These are phyloP conservation scores for Scolecobasidium constrictum DNA, from an alignment of 2,329 filamentous ascomycete genomes.

Conservation along the genomic window DNA sequence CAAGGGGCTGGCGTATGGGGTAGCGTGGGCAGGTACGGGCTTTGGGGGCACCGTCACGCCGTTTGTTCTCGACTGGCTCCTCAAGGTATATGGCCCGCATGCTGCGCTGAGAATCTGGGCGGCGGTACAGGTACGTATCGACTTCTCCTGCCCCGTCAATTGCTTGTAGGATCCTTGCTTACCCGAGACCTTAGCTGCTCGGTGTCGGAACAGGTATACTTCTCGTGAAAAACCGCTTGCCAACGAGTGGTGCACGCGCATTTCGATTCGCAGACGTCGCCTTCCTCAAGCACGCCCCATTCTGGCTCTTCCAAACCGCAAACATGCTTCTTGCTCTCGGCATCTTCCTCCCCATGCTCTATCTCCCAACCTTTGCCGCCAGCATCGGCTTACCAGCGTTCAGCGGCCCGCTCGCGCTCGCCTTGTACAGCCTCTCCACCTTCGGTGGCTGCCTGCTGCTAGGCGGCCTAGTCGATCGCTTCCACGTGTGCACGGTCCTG, in stretches of 20 bases:
- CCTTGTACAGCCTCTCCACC: conserved; percentile 26
- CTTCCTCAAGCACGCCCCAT: background rate
- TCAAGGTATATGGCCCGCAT: background rate
- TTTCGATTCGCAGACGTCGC: background rate
- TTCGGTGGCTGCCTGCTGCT: conserved; percentile 26
- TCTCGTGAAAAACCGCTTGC: background rate
- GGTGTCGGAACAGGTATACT: background rate
- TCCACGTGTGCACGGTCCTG: conserved; percentile 26
- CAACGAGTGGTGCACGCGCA: background rate
- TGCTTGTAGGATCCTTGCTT: background rate
- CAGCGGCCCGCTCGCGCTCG: background rate
- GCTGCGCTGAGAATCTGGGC: background rate
- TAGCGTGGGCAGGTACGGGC: conserved; percentile 4
- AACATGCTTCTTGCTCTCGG: conserved; percentile 30
- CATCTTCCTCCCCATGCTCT: conserved; percentile 33
- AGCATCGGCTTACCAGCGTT: background rate
- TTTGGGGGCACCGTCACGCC: background rate
- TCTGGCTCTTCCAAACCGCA: conserved; percentile 26
- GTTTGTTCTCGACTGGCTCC: background rate
- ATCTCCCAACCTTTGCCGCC: conserved; percentile 18
- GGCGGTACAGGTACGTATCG: background rate
- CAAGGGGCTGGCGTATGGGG: background rate
- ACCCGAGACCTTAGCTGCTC: background rate
- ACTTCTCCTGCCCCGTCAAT: no score
- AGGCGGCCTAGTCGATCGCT: conserved; percentile 27